Conservation (phyloP, 371 early-diverging fungal species). For the Mucor lusitanicus region DNA sequence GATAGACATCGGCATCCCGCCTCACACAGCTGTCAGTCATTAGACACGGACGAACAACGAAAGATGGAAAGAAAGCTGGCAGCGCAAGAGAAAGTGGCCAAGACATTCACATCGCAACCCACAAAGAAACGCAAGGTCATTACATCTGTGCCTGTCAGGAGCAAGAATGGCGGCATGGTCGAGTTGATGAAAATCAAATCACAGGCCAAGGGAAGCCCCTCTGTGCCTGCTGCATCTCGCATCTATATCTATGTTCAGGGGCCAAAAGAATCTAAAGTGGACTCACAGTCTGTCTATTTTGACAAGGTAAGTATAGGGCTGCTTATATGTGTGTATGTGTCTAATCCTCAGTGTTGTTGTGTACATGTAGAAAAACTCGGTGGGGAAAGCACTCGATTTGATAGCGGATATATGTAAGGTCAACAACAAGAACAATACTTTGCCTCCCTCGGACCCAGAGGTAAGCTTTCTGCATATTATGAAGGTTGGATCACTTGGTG, state of each 20-base stretch:
- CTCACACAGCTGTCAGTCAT: constrained; percentile 26
- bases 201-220: constrained; percentile 34
- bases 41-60: constrained; percentile 20
- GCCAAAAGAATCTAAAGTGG: constrained; percentile 17
- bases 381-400: constrained; percentile 26
- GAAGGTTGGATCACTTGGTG: not conserved
- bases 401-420: constrained; percentile 26
- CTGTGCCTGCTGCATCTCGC: constrained; percentile 25
- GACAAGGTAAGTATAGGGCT: constrained; percentile 27
- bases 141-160: constrained; percentile 11
- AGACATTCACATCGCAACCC: constrained; percentile 12
- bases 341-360: not conserved
- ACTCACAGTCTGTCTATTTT: constrained; percentile 21
- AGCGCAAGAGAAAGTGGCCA: constrained; percentile 31
- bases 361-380: constrained; percentile 21
- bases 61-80: constrained; percentile 27
- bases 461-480: constrained; percentile 12
- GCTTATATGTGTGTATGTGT: not conserved
- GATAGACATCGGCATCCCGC: constrained; percentile 37
- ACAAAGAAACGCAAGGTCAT: not conserved
- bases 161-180: constrained; percentile 23
- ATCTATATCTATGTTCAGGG: constrained; percentile 32
- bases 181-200: constrained; percentile 44
- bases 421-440: constrained; percentile 25
- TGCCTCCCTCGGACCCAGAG: constrained; percentile 24